phyloP scores from a whole-genome alignment of 2,329 filamentous ascomycete species.

The Ophiostoma ips region DNA sequence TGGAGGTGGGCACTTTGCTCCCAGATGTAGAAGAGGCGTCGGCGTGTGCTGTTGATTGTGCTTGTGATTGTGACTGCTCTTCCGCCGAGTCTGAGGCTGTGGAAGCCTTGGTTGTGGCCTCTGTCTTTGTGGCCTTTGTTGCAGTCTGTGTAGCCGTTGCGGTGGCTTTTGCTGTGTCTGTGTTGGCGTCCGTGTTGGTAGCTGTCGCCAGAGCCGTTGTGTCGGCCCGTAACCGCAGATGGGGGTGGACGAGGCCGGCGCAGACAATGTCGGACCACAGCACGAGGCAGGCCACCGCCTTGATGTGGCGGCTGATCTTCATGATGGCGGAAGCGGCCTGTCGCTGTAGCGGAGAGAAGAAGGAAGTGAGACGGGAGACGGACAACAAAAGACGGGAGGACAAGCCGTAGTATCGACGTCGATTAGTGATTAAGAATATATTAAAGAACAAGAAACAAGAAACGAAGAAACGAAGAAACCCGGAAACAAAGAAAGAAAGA shows the following conservation, averaged over 20 bases:
- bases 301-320: slow-evolving; percentile 6
- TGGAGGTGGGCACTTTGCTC: background rate
- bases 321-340: slow-evolving; percentile 3
- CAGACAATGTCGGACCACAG: slow-evolving; percentile 11
- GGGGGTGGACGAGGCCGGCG: slow-evolving; percentile 11
- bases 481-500: background rate
- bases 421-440: too few species aligned
- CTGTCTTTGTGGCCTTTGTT: background rate
- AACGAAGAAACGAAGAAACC: too few species aligned
- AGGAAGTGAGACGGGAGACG: too few species aligned
- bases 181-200: background rate
- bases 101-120: background rate
- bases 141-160: background rate
- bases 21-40: background rate
- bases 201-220: background rate
- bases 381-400: too few species aligned
- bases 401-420: too few species aligned
- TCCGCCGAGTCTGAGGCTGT: background rate
- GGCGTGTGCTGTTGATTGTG: background rate
- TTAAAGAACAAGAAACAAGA: too few species aligned
- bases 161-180: background rate
- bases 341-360: too few species aligned
- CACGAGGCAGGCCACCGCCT: slow-evolving; percentile 11
- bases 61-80: background rate
- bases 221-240: slow-evolving; percentile 8